A percentile compares a stretch with the other conserved stretches of the same genome.
Evolutionary conservation across 1,139 yeast species (phyloP).

Genomic region (Yamadazyma triangularis): DNA sequence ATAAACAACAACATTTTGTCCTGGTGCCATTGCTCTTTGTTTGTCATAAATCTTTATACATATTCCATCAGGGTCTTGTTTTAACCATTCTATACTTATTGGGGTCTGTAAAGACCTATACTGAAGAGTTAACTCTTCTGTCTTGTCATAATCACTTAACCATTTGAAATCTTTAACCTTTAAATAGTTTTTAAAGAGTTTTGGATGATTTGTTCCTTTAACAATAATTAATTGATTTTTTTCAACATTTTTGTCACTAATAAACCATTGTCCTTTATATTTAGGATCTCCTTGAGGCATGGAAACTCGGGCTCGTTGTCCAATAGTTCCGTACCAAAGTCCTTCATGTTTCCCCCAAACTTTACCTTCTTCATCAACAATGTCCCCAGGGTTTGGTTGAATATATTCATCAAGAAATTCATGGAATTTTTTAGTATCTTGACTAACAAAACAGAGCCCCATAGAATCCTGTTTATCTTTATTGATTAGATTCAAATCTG

Average conservation of each 20-base stretch:
- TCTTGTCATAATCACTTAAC: constrained; percentile 12
- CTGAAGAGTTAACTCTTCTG: constrained; percentile 43
- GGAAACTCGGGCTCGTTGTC: constrained; percentile 61
- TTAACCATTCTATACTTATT: constrained; percentile 17
- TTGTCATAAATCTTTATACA: constrained; percentile 33
- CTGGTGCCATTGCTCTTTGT: constrained; percentile 82
- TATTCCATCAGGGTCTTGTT: constrained; percentile 11
- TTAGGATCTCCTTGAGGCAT: constrained; percentile 55
- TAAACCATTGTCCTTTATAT: constrained; percentile 82
- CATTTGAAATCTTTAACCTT: constrained; percentile 44
- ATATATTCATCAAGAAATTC: constrained; percentile 75
- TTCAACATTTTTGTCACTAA: constrained; percentile 59
- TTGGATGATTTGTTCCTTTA: constrained; percentile 61
- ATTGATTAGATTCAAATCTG: constrained; percentile 48
- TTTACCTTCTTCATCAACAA: constrained; percentile 66
- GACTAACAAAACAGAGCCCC: constrained; percentile 89
- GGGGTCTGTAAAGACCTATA: constrained; percentile 70
- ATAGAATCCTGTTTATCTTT: constrained; percentile 87
- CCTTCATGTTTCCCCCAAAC: constrained; percentile 84
- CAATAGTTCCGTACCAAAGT: constrained; percentile 91
- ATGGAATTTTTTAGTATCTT: constrained; percentile 65
- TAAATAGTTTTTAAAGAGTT: constrained; percentile 46
- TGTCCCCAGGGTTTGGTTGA: constrained; percentile 67
- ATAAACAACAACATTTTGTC: constrained; percentile 80
- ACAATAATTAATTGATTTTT: constrained; percentile 78